A percentile compares a stretch with the other conserved stretches of the same genome.
phyloP scores from a whole-genome alignment of 2,329 filamentous ascomycete species.

The Ascochyta koolunga region DNA sequence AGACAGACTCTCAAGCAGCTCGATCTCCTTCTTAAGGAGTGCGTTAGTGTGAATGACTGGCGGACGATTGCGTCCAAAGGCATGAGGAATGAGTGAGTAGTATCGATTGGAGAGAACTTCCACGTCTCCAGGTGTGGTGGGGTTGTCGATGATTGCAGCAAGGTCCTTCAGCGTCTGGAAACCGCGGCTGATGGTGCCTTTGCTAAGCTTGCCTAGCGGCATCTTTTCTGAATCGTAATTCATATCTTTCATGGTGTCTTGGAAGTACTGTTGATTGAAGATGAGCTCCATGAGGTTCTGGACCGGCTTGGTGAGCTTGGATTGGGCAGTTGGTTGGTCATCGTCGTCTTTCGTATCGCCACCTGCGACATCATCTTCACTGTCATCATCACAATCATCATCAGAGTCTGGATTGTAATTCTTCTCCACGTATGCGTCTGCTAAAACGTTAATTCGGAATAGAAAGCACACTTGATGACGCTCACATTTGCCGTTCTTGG shows the following conservation, averaged over 20 bases:
- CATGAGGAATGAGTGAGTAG: constrained; percentile 82
- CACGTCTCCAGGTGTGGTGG: constrained; percentile 57
- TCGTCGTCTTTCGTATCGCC: constrained; percentile 38
- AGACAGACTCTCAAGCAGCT: constrained; percentile 77
- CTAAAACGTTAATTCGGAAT: neutral
- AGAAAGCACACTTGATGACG: no score
- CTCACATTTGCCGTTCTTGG: constrained; percentile 65
- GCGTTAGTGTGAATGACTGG: constrained; percentile 66
- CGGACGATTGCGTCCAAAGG: constrained; percentile 75
- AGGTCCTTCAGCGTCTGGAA: constrained; percentile 80
- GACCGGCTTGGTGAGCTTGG: constrained; percentile 64
- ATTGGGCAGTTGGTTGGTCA: constrained; percentile 42
- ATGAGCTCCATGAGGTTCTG: constrained; percentile 79
- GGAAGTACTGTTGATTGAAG: constrained; percentile 78
- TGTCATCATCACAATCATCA: constrained; percentile 43
- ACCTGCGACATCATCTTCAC: constrained; percentile 43
- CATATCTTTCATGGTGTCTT: constrained; percentile 67
- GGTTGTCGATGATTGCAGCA: constrained; percentile 67
- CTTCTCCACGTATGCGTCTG: constrained; percentile 76
- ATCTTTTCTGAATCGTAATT: constrained; percentile 79
- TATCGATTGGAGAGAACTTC: constrained; percentile 76
- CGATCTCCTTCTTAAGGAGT: constrained; percentile 75
- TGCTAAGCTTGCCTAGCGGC: constrained; percentile 83
- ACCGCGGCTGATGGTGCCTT: constrained; percentile 74
- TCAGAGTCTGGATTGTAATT: constrained; percentile 74